Percentiles rank a stretch among this genome's conserved stretches.
phyloP scores from a whole-genome alignment of 768 basidiomycete genomes.

The Jaapia argillacea region DNA sequence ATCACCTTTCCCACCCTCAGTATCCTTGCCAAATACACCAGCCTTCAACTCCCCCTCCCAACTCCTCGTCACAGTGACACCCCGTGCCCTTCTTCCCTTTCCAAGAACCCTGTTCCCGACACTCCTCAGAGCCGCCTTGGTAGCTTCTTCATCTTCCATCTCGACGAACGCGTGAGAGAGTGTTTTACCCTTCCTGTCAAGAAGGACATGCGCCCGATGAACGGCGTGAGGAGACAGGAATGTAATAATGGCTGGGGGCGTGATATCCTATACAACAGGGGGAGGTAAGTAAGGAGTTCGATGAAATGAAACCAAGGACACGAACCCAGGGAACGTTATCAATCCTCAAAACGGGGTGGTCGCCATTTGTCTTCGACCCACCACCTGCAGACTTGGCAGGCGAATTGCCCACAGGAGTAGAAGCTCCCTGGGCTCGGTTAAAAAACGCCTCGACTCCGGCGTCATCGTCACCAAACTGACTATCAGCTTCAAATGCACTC shows the following conservation, averaged over 20 bases:
- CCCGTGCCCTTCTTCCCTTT: constrained; percentile 66
- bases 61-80: constrained; percentile 76
- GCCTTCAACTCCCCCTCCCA: constrained; percentile 79
- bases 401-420: constrained; percentile 19
- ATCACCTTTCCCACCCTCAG: too few relatives aligned
- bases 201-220: constrained; percentile 65
- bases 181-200: constrained; percentile 78
- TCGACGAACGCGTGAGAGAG: constrained; percentile 80
- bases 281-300: constrained; percentile 3
- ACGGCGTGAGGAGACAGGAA: constrained; percentile 62
- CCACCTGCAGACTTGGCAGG: constrained; percentile 1
- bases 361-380: constrained; percentile 19
- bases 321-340: constrained; percentile 87
- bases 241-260: constrained; percentile 54
- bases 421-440: constrained; percentile 21
- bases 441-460: constrained; percentile 13
- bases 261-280: constrained; percentile 85
- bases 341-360: constrained; percentile 62
- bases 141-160: constrained; percentile 47
- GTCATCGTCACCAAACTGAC: constrained; percentile 10
- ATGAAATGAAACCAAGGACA: constrained; percentile 5
- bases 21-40: too few relatives aligned
- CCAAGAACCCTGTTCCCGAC: constrained; percentile 61
- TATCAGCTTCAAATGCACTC: constrained; percentile 15
- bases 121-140: constrained; percentile 54